These are phyloP conservation scores for Steccherinum ochraceum DNA, from an alignment of 768 basidiomycete species.

Conservation along the genomic window DNA sequence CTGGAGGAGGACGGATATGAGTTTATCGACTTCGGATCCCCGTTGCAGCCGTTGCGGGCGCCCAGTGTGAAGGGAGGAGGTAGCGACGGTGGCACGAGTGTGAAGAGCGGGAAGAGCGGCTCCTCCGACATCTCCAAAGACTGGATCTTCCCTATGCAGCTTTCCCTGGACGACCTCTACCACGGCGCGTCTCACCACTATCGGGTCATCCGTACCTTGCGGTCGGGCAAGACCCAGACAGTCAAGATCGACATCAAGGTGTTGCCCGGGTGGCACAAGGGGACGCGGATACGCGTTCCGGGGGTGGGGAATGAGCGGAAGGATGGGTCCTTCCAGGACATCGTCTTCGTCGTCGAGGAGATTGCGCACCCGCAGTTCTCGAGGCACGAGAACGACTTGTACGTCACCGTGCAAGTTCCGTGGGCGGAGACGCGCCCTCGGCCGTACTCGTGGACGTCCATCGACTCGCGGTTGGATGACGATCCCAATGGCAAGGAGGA, in stretches of 20 bases:
- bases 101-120: neutral
- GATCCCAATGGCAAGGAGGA: conserved; percentile 20
- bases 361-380: conserved; percentile 50
- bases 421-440: conserved; percentile 35
- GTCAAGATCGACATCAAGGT: conserved; percentile 56
- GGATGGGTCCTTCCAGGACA: conserved; percentile 52
- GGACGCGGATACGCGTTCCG: conserved; percentile 54
- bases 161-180: conserved; percentile 59
- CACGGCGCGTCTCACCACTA: conserved; percentile 50
- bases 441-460: conserved; percentile 7
- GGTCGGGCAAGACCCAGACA: conserved; percentile 42
- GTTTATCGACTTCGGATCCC: conserved; percentile 14
- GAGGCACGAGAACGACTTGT: conserved; percentile 50
- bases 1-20: conserved; percentile 23
- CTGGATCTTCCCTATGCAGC: conserved; percentile 60
- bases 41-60: conserved; percentile 4
- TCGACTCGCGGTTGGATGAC: neutral
- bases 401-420: conserved; percentile 48
- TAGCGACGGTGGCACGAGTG: neutral
- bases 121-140: conserved; percentile 33
- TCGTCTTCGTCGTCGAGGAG: conserved; percentile 62
- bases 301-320: conserved; percentile 62
- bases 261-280: conserved; percentile 54
- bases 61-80: neutral
- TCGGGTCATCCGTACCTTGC: conserved; percentile 50